These are phyloP conservation scores for Cardiospermum halicacabum DNA, from an alignment of 345 rosid genomes.

Conservation along the genomic window DNA sequence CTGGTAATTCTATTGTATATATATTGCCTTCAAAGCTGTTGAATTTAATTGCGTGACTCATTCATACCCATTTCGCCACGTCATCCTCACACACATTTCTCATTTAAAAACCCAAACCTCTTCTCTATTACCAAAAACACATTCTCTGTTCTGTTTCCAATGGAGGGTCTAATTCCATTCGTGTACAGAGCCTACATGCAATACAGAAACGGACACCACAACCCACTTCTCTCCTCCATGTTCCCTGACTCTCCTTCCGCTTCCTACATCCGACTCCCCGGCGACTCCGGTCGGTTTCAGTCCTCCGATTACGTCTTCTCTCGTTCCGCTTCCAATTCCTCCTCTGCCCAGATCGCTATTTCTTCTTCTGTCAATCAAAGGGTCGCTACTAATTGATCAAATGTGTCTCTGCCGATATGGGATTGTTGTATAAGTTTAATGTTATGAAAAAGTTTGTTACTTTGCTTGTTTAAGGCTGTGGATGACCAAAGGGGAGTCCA, in stretches of 20 bases:
- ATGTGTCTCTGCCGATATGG: too few relatives aligned
- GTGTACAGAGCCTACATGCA: constrained; percentile 61
- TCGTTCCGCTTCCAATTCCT: constrained; percentile 17
- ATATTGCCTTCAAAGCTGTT: too few relatives aligned
- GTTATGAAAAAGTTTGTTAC: not conserved
- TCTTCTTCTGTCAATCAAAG: constrained; percentile 62
- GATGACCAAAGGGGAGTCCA: constrained; percentile 30
- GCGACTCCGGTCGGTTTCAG: constrained; percentile 75
- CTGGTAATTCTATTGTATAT: too few relatives aligned
- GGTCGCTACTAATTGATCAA: constrained; percentile 35
- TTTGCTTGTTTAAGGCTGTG: constrained; percentile 25
- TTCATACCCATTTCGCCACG: constrained; percentile 45
- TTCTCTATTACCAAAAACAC: too few relatives aligned
- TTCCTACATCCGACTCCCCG: constrained; percentile 76
- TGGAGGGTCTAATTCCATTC: constrained; percentile 85
- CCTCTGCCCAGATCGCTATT: constrained; percentile 32
- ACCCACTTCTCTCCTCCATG: constrained; percentile 32
- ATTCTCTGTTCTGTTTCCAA: constrained; percentile 13
- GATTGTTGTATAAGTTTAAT: not conserved
- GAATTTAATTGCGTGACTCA: constrained; percentile 17
- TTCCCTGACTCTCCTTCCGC: constrained; percentile 59
- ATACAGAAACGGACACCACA: constrained; percentile 52
- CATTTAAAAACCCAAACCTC: constrained; percentile 23
- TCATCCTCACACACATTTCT: constrained; percentile 23
- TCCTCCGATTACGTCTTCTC: constrained; percentile 40